Evolutionary conservation across 2,329 filamentous ascomycete species (phyloP), one percentile per base, ranked within the genome.

Genomic region (Zelopaecilomyces penicillatus): DNA sequence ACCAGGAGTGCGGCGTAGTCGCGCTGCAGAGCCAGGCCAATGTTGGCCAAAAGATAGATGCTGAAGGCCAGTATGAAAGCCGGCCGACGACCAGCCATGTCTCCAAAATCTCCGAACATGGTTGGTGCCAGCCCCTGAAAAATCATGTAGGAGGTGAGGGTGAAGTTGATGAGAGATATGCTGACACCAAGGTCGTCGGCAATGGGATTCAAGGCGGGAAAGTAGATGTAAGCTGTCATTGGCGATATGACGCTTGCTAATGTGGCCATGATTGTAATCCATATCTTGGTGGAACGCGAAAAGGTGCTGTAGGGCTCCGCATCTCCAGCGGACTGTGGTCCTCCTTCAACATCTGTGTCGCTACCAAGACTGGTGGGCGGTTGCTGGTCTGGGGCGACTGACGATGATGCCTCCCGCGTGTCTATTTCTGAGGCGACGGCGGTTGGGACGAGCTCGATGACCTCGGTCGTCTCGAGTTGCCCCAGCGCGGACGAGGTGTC

Each of bases 41-140:
- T 65, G 50, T 82, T 82, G 55, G 78, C 78, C 34, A 65, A 63
- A 1, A 80, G 56, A 53, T 80, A 83, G 26, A 82, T 73, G 39
- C 63, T 48, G 45, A 83, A 77, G 27, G 72, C 70, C 29, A 82
- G 57, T 27, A 82, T 67, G 48, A 79, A 82, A 3, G 78, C 78
- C 0, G 78, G 79, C n/a, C 80, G 68, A 30, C 80, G 70, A 6
- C 81, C 80, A 3, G 73, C 69, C 52, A 67, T 70, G 55, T 85
- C 80, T 5, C 76, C 76, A 35, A 84, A 73, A 46, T 79, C 76
- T 4, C 79, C 81, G 38, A 80, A 74, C 9, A 84, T 57, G 5
- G 73, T 76, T 0, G 80, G 81, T 0, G 79, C 70, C 2, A 85
- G 59, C 12, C 73, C 80, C 57, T 84, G 80, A 37, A 83, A 68